phyloP scores from a whole-genome alignment of 768 basidiomycete species.

The Tulasnella calospora region DNA sequence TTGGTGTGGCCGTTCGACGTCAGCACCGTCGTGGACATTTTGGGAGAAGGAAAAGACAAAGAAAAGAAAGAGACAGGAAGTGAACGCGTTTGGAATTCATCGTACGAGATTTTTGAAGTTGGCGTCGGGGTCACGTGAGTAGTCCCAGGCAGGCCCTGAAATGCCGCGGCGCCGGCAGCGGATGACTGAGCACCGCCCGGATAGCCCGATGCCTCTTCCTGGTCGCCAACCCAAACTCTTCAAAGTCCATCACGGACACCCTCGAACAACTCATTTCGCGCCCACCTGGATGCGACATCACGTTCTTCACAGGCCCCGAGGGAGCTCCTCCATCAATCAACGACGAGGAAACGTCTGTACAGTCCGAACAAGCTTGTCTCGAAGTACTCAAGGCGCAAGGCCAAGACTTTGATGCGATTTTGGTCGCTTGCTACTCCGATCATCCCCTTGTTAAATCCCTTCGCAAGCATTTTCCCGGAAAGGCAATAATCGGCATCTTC shows the following conservation, averaged over 20 bases:
- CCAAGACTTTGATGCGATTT: conserved; percentile 22
- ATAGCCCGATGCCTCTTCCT: conserved; percentile 31
- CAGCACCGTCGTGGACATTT: not conserved
- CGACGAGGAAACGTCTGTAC: conserved; percentile 29
- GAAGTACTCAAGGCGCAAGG: conserved; percentile 24
- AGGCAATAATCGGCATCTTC: conserved; percentile 38
- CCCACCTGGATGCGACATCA: not conserved
- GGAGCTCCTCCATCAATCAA: conserved; percentile 32
- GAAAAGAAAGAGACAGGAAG: not conserved
- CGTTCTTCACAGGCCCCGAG: conserved; percentile 31
- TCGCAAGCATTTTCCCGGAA: conserved; percentile 27
- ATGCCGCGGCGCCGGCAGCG: not conserved
- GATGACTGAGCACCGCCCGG: not conserved
- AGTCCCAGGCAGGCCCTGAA: not conserved
- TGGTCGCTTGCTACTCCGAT: conserved; percentile 38
- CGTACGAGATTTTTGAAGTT: conserved; percentile 2
- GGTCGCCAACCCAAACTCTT: conserved; percentile 40
- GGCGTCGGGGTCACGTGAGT: not conserved
- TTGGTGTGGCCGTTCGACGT: not conserved
- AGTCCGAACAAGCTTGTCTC: conserved; percentile 29
- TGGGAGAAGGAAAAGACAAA: not conserved
- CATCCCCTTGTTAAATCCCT: conserved; percentile 37
- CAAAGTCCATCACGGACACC: conserved; percentile 35
- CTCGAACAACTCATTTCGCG: conserved; percentile 28
- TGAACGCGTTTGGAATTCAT: not conserved